phyloP scores from a whole-genome alignment of 345 rosid genomes.

The Mercurialis annua region DNA sequence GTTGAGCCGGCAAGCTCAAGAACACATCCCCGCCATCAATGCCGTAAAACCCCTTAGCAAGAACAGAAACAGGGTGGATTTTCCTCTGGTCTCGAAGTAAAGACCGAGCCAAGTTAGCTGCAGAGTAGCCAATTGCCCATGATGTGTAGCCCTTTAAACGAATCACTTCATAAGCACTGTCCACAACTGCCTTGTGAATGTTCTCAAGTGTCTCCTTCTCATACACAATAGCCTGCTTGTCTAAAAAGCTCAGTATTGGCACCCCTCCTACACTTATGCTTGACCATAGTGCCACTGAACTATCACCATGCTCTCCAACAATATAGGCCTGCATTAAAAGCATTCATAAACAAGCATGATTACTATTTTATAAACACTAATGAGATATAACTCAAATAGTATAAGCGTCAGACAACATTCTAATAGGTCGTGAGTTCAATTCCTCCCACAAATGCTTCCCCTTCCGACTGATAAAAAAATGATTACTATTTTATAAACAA shows the following conservation, averaged over 20 bases:
- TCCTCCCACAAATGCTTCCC: not conserved
- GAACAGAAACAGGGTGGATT: constrained; percentile 87
- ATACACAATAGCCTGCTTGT: constrained; percentile 62
- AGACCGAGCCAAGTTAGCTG: constrained; percentile 66
- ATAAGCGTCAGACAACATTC: no score
- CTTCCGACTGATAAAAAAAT: not conserved
- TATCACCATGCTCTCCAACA: constrained; percentile 94
- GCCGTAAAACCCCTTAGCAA: constrained; percentile 81
- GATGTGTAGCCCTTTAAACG: constrained; percentile 88
- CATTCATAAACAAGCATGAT: no score
- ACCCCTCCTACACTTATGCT: constrained; percentile 91
- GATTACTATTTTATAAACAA: no score
- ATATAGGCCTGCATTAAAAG: constrained; percentile 55
- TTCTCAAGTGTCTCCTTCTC: constrained; percentile 76
- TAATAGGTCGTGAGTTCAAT: no score
- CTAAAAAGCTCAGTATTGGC: constrained; percentile 71
- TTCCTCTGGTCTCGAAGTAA: constrained; percentile 80
- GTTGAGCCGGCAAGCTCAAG: constrained; percentile 79
- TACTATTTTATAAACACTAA: no score
- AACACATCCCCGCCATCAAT: constrained; percentile 66
- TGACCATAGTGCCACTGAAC: constrained; percentile 95
- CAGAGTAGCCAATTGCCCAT: constrained; percentile 99
- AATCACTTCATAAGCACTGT: constrained; percentile 81
- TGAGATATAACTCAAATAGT: no score
- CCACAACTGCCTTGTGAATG: constrained; percentile 63